Evolutionary conservation across 208 protist species (phyloP), one percentile per base, ranked within the genome.

Genomic region (Trypanosoma lewisi): DNA sequence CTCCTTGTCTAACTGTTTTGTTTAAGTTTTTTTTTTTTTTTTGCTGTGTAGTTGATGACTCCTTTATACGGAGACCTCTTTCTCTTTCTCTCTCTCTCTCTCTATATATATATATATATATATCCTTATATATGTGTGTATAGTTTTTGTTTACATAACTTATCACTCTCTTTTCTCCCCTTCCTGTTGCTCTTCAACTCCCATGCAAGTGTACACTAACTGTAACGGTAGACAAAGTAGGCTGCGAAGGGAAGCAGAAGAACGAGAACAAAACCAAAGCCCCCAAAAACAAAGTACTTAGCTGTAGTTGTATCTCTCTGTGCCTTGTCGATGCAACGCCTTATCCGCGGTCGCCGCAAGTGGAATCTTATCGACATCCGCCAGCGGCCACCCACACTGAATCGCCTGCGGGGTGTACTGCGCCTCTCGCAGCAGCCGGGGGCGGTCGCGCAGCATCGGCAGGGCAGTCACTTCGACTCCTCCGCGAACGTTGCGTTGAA

Each of bases 281-380:
- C 9, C 16, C 1, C 4, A 50, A 48, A 7, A 21, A 54, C 1
- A 42, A 60, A 42, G 21, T 17, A 51, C 17, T 27, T 1, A 53
- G 21, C 3, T 31, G 30, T 37, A 48, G 5, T 28, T 19, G 58
- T 36, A 8, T 63, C 4, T 11, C 7, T 63, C 7, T 21, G 9
- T 12, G 6, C 31, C 34, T 17, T 4, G 25, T 16, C 17, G 19
- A 74, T 68, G 61, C 57, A 68, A 21, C 21, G 50, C 7, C 25
- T 68, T 36, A 67, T 68, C 42, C 51, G 52, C 5, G 54, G 54
- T 55, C 66, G 66, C 19, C 57, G 68, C 31, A 62, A 45, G 19
- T 80, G 75, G 75, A 62, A 72, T 27, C 69, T 80, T 5, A 72
- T 73, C 42, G 75, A 80, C 41, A 69, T 80, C 21, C 67, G 75